Evolutionary conservation across 805 yeast genomes (phyloP).

Genomic region (Kazachstania viticola): DNA sequence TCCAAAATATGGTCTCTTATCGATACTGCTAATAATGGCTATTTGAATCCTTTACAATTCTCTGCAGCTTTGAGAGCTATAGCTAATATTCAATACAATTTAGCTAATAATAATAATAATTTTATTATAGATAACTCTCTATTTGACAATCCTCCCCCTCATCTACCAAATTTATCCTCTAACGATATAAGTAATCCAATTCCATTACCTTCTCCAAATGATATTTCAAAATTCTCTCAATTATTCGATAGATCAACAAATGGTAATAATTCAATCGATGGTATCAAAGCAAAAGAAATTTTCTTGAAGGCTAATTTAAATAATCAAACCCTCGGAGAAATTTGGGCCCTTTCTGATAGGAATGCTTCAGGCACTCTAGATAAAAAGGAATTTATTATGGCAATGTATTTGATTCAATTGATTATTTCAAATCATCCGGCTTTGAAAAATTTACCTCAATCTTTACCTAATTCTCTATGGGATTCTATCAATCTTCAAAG

Average conservation of each 20-base stretch:
- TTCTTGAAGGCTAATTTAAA: slow-evolving; percentile 84
- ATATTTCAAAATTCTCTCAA: slow-evolving; percentile 52
- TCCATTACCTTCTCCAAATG: slow-evolving; percentile 45
- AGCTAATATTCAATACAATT: slow-evolving; percentile 71
- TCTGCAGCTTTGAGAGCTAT: slow-evolving; percentile 79
- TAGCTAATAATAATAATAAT: slow-evolving; percentile 20
- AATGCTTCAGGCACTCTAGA: slow-evolving; percentile 60
- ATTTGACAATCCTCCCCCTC: slow-evolving; percentile 18
- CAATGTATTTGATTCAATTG: slow-evolving; percentile 85
- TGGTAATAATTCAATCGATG: slow-evolving; percentile 47
- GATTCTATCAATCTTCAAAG: slow-evolving; percentile 18
- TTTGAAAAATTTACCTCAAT: slow-evolving; percentile 41
- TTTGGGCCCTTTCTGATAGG: slow-evolving; percentile 83
- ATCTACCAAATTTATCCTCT: slow-evolving; percentile 36
- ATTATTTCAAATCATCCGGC: slow-evolving; percentile 51
- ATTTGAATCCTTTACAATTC: slow-evolving; percentile 69
- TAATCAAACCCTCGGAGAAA: slow-evolving; percentile 62
- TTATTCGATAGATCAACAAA: slow-evolving; percentile 54
- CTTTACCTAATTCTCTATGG: slow-evolving; percentile 36
- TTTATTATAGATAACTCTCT: slow-evolving; percentile 37
- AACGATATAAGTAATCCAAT: slow-evolving; percentile 36
- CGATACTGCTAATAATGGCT: slow-evolving; percentile 83
- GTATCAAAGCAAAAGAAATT: slow-evolving; percentile 73
- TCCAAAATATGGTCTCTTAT: slow-evolving; percentile 93
- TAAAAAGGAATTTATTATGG: slow-evolving; percentile 71